A percentile compares a stretch with the other conserved stretches of the same genome.
phyloP scores from a whole-genome alignment of 2,329 filamentous ascomycete genomes.

The Monilinia polystroma region DNA sequence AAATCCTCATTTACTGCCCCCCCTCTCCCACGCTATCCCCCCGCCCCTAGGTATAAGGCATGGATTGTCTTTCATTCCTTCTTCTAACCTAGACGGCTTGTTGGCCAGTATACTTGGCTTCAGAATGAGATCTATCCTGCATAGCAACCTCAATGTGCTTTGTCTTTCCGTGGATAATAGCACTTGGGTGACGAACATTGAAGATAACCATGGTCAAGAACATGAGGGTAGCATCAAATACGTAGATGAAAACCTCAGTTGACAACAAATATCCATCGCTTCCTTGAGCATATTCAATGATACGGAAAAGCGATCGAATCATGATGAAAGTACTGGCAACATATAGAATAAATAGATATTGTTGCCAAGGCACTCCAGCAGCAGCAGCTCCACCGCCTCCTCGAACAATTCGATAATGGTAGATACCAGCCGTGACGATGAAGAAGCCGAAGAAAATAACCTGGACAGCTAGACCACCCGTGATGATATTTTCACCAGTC shows the following conservation, averaged over 20 bases:
- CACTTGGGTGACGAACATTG: slow-evolving; percentile 41
- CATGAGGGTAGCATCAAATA: slow-evolving; percentile 50
- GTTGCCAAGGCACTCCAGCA: slow-evolving; percentile 31
- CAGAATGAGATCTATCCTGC: background rate
- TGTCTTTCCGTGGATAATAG: slow-evolving; percentile 8
- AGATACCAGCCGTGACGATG: slow-evolving; percentile 36
- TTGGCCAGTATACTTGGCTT: background rate
- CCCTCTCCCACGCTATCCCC: background rate
- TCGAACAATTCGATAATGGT: slow-evolving; percentile 27
- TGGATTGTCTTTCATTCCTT: background rate
- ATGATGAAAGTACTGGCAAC: slow-evolving; percentile 47
- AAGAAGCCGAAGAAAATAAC: slow-evolving; percentile 54
- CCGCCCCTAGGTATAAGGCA: background rate
- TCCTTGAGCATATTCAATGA: slow-evolving; percentile 50
- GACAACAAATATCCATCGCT: slow-evolving; percentile 46
- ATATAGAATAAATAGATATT: slow-evolving; percentile 46
- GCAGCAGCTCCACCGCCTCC: slow-evolving; percentile 21
- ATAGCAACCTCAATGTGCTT: background rate
- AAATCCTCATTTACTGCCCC: background rate
- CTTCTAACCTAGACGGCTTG: background rate
- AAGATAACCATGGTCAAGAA: slow-evolving; percentile 43
- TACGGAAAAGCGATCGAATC: slow-evolving; percentile 49
- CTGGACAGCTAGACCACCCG: slow-evolving; percentile 50
- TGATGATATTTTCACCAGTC: slow-evolving; percentile 45
- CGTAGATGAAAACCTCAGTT: slow-evolving; percentile 48